Evolutionary conservation across 192 early-diverging fungal species (phyloP).

Genomic region (Phycomyces blakesleeanus): DNA sequence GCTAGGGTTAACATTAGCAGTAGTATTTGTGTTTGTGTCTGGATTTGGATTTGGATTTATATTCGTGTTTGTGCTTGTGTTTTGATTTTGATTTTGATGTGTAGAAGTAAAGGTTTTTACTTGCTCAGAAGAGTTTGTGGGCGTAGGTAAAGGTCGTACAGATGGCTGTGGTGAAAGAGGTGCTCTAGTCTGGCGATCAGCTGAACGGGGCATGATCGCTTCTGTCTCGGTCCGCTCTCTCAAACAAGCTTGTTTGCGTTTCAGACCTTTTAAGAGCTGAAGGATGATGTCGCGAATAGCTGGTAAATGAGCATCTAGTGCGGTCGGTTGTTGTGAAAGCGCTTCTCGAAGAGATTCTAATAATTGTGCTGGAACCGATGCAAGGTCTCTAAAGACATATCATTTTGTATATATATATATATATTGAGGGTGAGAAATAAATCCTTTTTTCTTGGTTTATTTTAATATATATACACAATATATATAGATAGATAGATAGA

Average conservation of each 20-base stretch:
- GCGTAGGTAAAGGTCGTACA: slow-evolving; percentile 5
- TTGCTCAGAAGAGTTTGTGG: slow-evolving; percentile 5
- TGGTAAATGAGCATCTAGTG: slow-evolving; percentile 49
- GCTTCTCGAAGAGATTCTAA: slow-evolving; percentile 42
- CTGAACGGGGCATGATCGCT: not conserved
- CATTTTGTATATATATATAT: slow-evolving; percentile 4
- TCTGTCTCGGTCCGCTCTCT: slow-evolving; percentile 24
- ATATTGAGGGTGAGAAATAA: too few species aligned
- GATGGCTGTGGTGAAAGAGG: not conserved
- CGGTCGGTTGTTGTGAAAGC: slow-evolving; percentile 36
- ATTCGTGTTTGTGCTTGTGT: not conserved
- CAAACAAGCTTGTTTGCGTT: slow-evolving; percentile 47
- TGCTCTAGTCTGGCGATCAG: not conserved
- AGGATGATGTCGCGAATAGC: slow-evolving; percentile 51
- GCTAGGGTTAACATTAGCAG: too few species aligned
- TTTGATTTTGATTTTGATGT: too few species aligned
- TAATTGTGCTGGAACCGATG: slow-evolving; percentile 42
- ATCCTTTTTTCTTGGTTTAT: too few species aligned
- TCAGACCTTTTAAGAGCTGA: slow-evolving; percentile 46
- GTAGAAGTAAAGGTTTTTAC: too few species aligned
- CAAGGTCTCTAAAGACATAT: slow-evolving; percentile 35
- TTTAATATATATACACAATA: too few species aligned
- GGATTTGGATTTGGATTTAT: too few species aligned
- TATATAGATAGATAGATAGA: too few species aligned
- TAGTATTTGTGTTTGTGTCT: too few species aligned